Evolutionary conservation across 2,329 filamentous ascomycete genomes (phyloP).

Genomic region (Aspergillus fumigatiaffinis): DNA sequence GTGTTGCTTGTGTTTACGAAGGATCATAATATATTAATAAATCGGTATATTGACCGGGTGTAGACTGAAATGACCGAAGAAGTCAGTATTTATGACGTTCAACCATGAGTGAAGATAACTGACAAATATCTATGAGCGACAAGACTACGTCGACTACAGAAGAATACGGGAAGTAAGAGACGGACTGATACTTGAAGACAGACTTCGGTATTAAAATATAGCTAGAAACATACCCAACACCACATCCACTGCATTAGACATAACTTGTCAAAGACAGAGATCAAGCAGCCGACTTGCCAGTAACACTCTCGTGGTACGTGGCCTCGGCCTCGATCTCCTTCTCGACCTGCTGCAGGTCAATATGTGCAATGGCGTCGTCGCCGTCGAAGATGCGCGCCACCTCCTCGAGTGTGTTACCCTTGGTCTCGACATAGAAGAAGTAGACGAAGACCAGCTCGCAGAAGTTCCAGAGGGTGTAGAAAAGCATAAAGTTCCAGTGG

Average conservation of each 20-base stretch:
- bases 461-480: slow-evolving; percentile 29
- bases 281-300: not conserved
- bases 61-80: slow-evolving; percentile 26
- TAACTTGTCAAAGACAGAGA: not conserved
- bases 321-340: slow-evolving; percentile 10
- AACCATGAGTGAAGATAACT: rapidly evolving
- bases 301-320: not conserved
- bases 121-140: slow-evolving; percentile 2
- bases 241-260: not conserved
- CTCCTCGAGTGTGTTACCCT: slow-evolving; percentile 67
- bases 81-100: slow-evolving; percentile 26
- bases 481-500: slow-evolving; percentile 22
- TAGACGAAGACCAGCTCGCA: slow-evolving; percentile 30
- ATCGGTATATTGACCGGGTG: slow-evolving; percentile 28
- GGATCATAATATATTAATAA: slow-evolving; percentile 25
- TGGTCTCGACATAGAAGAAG: slow-evolving; percentile 56
- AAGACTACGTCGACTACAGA: slow-evolving; percentile 46
- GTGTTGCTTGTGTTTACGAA: slow-evolving; percentile 42
- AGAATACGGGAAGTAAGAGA: slow-evolving; percentile 42
- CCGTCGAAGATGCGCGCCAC: slow-evolving; percentile 69
- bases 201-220: not conserved
- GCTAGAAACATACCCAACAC: not conserved
- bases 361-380: slow-evolving; percentile 50
- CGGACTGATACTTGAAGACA: not conserved
- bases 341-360: slow-evolving; percentile 49